Evolutionary conservation across 2,329 filamentous ascomycete species (phyloP).

Genomic region (Emmonsiellopsis sp.): DNA sequence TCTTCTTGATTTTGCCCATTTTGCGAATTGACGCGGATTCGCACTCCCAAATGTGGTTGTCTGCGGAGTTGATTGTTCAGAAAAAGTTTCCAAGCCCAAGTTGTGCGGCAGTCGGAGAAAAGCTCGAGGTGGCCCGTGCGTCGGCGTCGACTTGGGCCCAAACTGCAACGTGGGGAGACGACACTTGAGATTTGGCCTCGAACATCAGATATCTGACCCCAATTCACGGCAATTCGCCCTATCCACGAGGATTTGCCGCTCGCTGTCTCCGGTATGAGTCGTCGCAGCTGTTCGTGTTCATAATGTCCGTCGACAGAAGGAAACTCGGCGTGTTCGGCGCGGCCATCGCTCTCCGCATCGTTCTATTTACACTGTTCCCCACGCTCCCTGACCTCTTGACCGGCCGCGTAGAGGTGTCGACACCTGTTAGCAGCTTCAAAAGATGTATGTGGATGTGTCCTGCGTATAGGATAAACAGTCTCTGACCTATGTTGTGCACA

Average conservation of each 20-base stretch:
- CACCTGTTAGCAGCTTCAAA: constrained; percentile 96
- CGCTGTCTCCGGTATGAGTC: background rate
- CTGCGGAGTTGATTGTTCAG: constrained; percentile 1
- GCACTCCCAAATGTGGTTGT: background rate
- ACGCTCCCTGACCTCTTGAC: constrained; percentile 75
- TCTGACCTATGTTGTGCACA: background rate
- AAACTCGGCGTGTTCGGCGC: constrained; percentile 61
- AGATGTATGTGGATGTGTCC: constrained; percentile 53
- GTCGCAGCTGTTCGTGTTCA: constrained; percentile 3
- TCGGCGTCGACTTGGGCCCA: background rate
- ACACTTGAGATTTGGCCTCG: background rate
- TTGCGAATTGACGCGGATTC: background rate
- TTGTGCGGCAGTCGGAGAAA: constrained; percentile 10
- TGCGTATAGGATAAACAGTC: constrained; percentile 6
- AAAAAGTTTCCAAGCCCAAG: constrained; percentile 31
- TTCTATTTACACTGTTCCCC: constrained; percentile 73
- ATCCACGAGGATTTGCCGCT: background rate
- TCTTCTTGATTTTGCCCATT: constrained; percentile 81
- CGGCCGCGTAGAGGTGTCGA: constrained; percentile 90
- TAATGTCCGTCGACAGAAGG: constrained; percentile 47
- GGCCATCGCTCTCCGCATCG: constrained; percentile 67
- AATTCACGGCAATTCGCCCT: background rate
- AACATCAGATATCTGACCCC: background rate
- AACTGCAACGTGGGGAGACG: background rate
- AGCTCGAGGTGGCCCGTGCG: constrained; percentile 13